Evolutionary conservation across 164 flowering plant species (phyloP), one percentile per base, ranked within the genome.

Genomic region (Vitis vinifera): DNA sequence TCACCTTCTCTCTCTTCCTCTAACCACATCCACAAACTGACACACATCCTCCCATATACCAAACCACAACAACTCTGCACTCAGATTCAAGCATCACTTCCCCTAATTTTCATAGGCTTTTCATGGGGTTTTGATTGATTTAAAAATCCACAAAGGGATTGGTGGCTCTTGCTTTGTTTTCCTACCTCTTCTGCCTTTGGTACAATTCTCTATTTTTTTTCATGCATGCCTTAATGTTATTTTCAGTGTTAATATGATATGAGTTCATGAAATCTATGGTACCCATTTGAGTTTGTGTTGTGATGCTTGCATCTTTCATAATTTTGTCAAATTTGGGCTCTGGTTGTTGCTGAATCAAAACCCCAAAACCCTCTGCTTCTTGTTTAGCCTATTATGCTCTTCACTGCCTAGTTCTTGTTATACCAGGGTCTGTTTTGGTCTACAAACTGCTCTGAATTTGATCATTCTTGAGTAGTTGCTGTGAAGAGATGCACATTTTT

Each of bases 101-200:
- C 50, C 47, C 71, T 55, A 57, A 62, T 70, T 78, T 59, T 52
- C 63, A 2, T 68, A 71, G 71, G 51, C 16, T 73, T 62, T 73
- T 14, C 19, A 10, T 81, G 86, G 85, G 81, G 67, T 81, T 71
- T 71, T 69, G 31, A 19, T 77, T 66, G 73, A 73, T 80, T 76
- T 16, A 56, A 76, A 62, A 78, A 75, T 78, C 85, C 86, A 72
- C 70, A 17, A 74, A 82, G 69, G 79, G 66, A 74, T 78, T 77
- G 47, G 62, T 16, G 14, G 11, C 30, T 68, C 50, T 66, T 77
- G 53, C 17, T 67, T 31, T 52, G 23, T 17, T 71, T 65, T 78
- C 71, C 51, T 4, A 10, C 55, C 52, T 52, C 48, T 15, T 10
- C 0, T 63, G 2, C 48, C 30, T 53, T 59, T 67, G 63, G 17